phyloP scores from a whole-genome alignment of 352 stramenopile species.

The Globisporangium uncinulatum region DNA sequence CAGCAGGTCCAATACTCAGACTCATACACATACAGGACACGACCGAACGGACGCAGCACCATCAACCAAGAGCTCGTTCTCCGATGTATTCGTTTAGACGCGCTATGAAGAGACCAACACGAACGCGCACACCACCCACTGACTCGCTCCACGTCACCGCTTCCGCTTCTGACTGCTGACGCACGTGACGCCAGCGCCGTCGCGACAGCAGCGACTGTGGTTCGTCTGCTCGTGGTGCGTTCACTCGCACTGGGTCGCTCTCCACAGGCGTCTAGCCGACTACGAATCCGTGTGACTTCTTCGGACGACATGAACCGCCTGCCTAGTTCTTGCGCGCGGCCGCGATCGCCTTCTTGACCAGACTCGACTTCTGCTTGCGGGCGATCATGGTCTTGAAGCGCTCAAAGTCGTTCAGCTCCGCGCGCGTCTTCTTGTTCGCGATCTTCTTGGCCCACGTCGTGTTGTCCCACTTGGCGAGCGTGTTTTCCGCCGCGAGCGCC shows the following conservation, averaged over 20 bases:
- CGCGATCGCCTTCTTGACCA: conserved; percentile 90
- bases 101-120: neutral
- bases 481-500: conserved; percentile 79
- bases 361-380: conserved; percentile 96
- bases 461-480: conserved; percentile 93
- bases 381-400: conserved; percentile 99
- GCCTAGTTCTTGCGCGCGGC: conserved; percentile 74
- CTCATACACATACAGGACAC: no score
- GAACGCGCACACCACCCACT: neutral
- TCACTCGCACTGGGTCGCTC: neutral
- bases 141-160: neutral
- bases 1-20: no score
- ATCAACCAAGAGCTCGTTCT: conserved; percentile 17
- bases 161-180: neutral
- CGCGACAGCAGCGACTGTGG: neutral
- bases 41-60: neutral
- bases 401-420: conserved; percentile 96
- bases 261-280: conserved; percentile 10
- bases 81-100: conserved; percentile 18
- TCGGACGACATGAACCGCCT: conserved; percentile 2
- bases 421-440: conserved; percentile 93
- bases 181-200: neutral
- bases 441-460: conserved; percentile 98
- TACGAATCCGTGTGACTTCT: conserved; percentile 10
- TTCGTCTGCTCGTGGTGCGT: neutral